Evolutionary conservation across 345 rosid genomes (phyloP).

Genomic region (Euphorbia lathyris): DNA sequence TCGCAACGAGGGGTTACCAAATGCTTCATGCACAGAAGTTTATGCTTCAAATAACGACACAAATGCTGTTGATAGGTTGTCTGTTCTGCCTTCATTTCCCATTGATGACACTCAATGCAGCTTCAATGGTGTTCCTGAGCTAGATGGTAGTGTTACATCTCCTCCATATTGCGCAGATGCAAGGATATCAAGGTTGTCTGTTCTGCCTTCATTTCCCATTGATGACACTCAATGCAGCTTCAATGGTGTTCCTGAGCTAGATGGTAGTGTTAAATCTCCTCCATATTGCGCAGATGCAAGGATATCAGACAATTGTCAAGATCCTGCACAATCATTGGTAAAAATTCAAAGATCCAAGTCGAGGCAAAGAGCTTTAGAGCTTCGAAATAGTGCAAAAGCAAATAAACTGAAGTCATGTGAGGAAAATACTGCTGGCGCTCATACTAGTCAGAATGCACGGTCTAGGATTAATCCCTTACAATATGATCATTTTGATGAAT

Average conservation of each 20-base stretch:
- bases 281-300: conserved; percentile 34
- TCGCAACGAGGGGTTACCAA: conserved; percentile 29
- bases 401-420: conserved; percentile 27
- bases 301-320: conserved; percentile 27
- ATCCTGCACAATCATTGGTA: conserved; percentile 46
- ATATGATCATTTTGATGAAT: conserved; percentile 33
- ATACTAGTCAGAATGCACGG: conserved; percentile 20
- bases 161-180: conserved; percentile 40
- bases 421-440: conserved; percentile 27
- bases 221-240: conserved; percentile 26
- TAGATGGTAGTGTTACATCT: conserved; percentile 37
- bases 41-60: conserved; percentile 23
- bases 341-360: conserved; percentile 72
- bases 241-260: conserved; percentile 34
- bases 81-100: conserved; percentile 25
- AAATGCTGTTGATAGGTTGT: conserved; percentile 31
- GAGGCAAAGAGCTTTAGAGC: conserved; percentile 64
- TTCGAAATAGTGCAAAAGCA: conserved; percentile 61
- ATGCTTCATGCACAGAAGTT: conserved; percentile 20
- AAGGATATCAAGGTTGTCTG: conserved; percentile 26
- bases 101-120: conserved; percentile 24
- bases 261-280: conserved; percentile 41
- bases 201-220: conserved; percentile 24
- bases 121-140: conserved; percentile 32
- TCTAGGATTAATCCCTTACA: conserved; percentile 39